Percentiles rank a stretch among this genome's conserved stretches.
Conservation (phyloP, 371 early-diverging fungal genomes). For the Racocetra persica region DNA sequence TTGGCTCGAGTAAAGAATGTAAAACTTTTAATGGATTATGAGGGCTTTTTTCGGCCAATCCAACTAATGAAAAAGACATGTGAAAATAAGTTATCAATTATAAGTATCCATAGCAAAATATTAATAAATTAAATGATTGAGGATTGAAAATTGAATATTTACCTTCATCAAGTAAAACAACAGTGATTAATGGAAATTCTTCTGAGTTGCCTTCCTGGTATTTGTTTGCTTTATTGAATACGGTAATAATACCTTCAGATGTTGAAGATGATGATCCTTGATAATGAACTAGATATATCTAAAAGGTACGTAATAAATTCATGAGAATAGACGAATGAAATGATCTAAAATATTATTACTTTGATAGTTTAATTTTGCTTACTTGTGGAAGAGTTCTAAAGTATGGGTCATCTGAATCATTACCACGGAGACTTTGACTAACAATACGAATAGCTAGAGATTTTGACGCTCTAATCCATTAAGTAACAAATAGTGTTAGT, state of each 20-base stretch:
- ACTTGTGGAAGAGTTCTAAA: conserved; percentile 37
- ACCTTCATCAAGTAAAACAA: conserved; percentile 44
- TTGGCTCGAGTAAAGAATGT: conserved; percentile 43
- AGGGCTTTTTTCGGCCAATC: conserved; percentile 43
- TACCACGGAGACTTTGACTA: conserved; percentile 41
- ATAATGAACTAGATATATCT: conserved; percentile 43
- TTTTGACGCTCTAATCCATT: conserved; percentile 16
- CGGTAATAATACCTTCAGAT: conserved; percentile 44
- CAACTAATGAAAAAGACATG: conserved; percentile 18
- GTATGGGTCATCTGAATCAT: conserved; percentile 40
- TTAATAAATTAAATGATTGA: not conserved
- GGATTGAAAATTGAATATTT: not conserved
- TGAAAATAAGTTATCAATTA: not conserved
- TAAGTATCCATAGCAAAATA: not conserved
- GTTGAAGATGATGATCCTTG: conserved; percentile 45
- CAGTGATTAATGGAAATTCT: conserved; percentile 31
- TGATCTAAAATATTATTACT: no score
- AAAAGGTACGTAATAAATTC: not conserved
- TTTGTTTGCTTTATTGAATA: conserved; percentile 39
- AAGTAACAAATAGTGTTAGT: not conserved
- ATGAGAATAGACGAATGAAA: not conserved
- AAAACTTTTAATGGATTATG: conserved; percentile 43
- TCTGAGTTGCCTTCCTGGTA: conserved; percentile 37
- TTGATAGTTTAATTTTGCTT: not conserved
- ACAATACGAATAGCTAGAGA: conserved; percentile 39